Evolutionary conservation across 805 yeast genomes (phyloP).

Genomic region (Cyberlindnera maritima): DNA sequence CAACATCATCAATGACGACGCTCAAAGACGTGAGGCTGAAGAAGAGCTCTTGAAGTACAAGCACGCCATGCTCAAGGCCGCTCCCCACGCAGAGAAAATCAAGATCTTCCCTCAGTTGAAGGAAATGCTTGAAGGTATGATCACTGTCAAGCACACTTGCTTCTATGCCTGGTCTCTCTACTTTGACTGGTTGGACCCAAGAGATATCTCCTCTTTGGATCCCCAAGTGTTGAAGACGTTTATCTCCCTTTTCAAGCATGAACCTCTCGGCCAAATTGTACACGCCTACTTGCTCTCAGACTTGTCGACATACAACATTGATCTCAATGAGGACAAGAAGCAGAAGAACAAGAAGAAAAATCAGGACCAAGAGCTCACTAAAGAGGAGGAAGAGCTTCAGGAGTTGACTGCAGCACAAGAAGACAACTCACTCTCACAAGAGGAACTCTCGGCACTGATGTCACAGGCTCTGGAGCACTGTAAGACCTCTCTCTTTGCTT

Average conservation of each 20-base stretch:
- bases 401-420: conserved; percentile 27
- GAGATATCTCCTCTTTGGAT: conserved; percentile 47
- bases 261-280: conserved; percentile 60
- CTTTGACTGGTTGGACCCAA: conserved; percentile 71
- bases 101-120: conserved; percentile 40
- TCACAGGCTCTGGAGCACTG: conserved; percentile 48
- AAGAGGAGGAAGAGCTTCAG: conserved; percentile 27
- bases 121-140: conserved; percentile 67
- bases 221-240: conserved; percentile 45
- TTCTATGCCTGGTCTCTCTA: conserved; percentile 68
- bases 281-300: conserved; percentile 67
- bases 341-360: conserved; percentile 16
- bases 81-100: conserved; percentile 45
- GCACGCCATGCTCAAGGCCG: conserved; percentile 48
- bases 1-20: conserved; percentile 61
- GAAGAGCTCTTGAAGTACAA: conserved; percentile 56
- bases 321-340: conserved; percentile 19
- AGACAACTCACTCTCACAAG: conserved; percentile 36
- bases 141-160: conserved; percentile 59
- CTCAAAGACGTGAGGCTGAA: conserved; percentile 55
- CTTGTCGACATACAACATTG: conserved; percentile 51
- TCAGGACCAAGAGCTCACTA: conserved; percentile 16
- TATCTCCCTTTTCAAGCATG: conserved; percentile 52
- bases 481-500: conserved; percentile 52
- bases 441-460: conserved; percentile 48